Conservation (phyloP, 2,329 filamentous ascomycete species). For the Epicoccum nigrum region DNA sequence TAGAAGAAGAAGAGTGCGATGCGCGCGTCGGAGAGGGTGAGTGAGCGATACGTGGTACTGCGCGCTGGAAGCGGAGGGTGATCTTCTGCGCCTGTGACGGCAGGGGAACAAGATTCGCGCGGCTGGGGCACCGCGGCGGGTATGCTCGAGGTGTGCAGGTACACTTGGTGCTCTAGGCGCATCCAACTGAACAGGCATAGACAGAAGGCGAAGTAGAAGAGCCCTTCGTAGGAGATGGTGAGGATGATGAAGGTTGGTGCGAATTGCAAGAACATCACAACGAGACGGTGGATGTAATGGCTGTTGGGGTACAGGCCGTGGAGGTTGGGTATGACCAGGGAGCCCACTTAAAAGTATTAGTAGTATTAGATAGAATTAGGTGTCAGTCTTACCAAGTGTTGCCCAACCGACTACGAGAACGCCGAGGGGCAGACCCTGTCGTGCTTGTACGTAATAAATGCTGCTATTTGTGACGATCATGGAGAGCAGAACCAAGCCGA, state of each 20-base stretch:
- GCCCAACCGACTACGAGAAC: constrained; percentile 88
- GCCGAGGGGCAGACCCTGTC: constrained; percentile 80
- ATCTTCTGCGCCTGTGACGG: constrained; percentile 47
- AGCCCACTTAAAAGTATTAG: constrained; percentile 63
- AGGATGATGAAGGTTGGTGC: constrained; percentile 94
- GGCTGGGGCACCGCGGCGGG: constrained; percentile 19
- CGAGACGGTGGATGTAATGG: constrained; percentile 87
- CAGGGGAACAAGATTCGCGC: constrained; percentile 42
- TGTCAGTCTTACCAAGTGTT: constrained; percentile 66
- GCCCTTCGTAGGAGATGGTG: constrained; percentile 94
- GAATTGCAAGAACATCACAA: constrained; percentile 90
- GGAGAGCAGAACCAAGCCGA: constrained; percentile 79
- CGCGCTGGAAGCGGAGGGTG: constrained; percentile 40
- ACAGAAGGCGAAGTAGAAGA: constrained; percentile 93
- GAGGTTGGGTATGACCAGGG: constrained; percentile 79
- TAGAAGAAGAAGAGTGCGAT: constrained; percentile 95
- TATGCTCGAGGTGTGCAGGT: constrained; percentile 48
- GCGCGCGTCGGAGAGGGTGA: constrained; percentile 82
- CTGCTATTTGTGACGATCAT: constrained; percentile 89
- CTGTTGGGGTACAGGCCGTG: constrained; percentile 80
- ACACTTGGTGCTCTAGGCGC: constrained; percentile 82
- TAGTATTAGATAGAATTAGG: background rate
- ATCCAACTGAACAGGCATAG: constrained; percentile 86
- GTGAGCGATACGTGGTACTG: constrained; percentile 62
- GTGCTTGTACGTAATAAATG: constrained; percentile 82